These are phyloP conservation scores for Asterochloris erici DNA, from an alignment of 139 green algal genomes.

Conservation along the genomic window DNA sequence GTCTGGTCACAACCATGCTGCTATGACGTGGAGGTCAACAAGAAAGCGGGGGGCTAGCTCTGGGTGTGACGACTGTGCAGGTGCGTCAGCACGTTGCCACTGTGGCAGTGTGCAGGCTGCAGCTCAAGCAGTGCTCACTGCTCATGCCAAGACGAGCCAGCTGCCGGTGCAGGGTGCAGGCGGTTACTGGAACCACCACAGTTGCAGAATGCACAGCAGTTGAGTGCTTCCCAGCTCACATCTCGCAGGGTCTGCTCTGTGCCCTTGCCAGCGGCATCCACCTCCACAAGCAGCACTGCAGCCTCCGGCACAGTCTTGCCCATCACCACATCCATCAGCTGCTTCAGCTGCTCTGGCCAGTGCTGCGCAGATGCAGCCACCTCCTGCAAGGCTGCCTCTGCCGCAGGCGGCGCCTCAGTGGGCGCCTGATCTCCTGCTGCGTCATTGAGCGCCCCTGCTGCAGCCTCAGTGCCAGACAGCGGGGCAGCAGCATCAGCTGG, in stretches of 20 bases:
- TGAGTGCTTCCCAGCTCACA: too few species aligned
- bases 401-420: neutral
- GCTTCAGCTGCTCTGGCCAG: neutral
- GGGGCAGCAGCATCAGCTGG: neutral
- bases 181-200: too few species aligned
- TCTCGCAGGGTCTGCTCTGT: neutral
- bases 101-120: too few species aligned
- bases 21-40: too few species aligned
- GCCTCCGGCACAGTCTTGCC: neutral
- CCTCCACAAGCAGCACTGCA: neutral
- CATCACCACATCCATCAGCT: conserved; percentile 1
- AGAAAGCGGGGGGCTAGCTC: too few species aligned
- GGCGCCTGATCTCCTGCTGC: neutral
- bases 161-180: too few species aligned
- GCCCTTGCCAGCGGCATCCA: neutral
- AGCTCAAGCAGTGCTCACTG: too few species aligned
- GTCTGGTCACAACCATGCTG: too few species aligned
- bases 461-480: neutral
- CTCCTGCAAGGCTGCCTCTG: conserved; percentile 5
- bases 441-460: neutral
- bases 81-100: too few species aligned
- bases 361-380: neutral
- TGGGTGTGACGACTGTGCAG: too few species aligned
- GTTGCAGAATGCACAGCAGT: too few species aligned
- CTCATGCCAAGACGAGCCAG: too few species aligned